Conservation (phyloP, 108 stramenopile species). For the Schizochytrium sp. region DNA sequence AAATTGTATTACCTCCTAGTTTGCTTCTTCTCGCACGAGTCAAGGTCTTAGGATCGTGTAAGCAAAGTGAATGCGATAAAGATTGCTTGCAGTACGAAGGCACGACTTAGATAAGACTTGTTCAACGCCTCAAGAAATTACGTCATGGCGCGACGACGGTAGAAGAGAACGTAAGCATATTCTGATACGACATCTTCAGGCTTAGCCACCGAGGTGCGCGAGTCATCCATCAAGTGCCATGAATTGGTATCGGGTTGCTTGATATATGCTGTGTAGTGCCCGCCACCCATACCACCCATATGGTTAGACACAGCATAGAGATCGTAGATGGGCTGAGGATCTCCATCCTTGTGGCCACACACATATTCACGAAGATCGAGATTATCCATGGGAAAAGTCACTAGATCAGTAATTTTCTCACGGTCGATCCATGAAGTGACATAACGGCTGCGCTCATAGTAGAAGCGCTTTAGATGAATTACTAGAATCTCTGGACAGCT, state of each 20-base stretch:
- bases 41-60: too few species aligned
- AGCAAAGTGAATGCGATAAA: too few species aligned
- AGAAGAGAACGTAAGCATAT: conserved; percentile 61
- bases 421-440: conserved; percentile 76
- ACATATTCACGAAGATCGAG: conserved; percentile 87
- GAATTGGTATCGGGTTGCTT: conserved; percentile 76
- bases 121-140: too few species aligned
- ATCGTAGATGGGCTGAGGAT: conserved; percentile 89
- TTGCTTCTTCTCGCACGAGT: too few species aligned
- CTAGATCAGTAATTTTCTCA: conserved; percentile 93
- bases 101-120: too few species aligned
- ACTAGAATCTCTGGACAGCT: conserved; percentile 93
- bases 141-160: conserved; percentile 8
- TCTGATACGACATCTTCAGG: not conserved
- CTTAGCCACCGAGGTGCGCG: not conserved
- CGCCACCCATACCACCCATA: conserved; percentile 95
- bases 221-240: conserved; percentile 67
- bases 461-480: conserved; percentile 95
- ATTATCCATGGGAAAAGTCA: conserved; percentile 92
- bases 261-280: conserved; percentile 96
- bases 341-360: conserved; percentile 72
- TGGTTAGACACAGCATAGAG: conserved; percentile 98
- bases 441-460: conserved; percentile 38
- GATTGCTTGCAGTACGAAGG: too few species aligned
- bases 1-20: too few species aligned